Conservation (phyloP, 306 rosid genomes). For the Prunus mira region DNA sequence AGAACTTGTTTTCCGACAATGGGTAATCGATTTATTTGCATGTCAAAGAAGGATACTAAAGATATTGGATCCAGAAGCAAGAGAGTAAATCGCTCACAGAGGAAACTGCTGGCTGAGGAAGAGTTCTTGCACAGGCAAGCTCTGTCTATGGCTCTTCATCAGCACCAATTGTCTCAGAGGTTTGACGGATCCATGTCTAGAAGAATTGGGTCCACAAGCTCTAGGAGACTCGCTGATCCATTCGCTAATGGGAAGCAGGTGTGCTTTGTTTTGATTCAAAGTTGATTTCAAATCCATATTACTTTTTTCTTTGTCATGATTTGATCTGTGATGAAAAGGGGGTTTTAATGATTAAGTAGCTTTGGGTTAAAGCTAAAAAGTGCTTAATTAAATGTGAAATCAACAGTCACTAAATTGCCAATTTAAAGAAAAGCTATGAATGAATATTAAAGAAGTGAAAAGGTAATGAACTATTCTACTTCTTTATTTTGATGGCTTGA, state of each 20-base stretch:
- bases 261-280: neutral
- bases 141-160: slow-evolving; percentile 85
- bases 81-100: slow-evolving; percentile 84
- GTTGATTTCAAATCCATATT: neutral
- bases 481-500: neutral
- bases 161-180: slow-evolving; percentile 93
- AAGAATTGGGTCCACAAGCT: slow-evolving; percentile 83
- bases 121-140: slow-evolving; percentile 88
- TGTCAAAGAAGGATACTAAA: slow-evolving; percentile 69
- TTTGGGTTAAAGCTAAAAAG: slow-evolving; percentile 21
- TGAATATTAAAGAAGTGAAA: slow-evolving; percentile 13
- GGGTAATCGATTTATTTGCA: slow-evolving; percentile 92
- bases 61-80: slow-evolving; percentile 88
- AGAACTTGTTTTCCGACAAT: slow-evolving; percentile 24
- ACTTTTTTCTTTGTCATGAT: slow-evolving; percentile 16
- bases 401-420: neutral
- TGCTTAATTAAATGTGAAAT: slow-evolving; percentile 23
- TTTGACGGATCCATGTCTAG: slow-evolving; percentile 97
- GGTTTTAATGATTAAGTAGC: slow-evolving; percentile 34
- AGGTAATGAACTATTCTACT: slow-evolving; percentile 10
- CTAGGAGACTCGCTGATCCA: slow-evolving; percentile 67
- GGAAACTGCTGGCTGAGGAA: slow-evolving; percentile 75
- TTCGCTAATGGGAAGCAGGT: slow-evolving; percentile 66
- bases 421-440: neutral
- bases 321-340: slow-evolving; percentile 32